phyloP scores from a whole-genome alignment of 1,284 basidiomycete genomes.

The Cryptococcus amylolentus region DNA sequence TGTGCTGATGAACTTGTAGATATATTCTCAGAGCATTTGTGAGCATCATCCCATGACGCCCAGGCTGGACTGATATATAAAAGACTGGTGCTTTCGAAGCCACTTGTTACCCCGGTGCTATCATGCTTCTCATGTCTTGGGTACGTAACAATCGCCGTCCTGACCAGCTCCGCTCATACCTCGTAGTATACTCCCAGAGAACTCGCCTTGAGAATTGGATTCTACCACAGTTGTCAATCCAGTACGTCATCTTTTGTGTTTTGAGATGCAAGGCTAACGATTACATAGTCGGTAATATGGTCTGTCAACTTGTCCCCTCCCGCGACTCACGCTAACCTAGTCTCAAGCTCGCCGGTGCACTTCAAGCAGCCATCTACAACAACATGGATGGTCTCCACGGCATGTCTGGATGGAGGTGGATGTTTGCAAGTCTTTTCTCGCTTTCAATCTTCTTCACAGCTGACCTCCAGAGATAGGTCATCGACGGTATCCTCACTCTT shows the following conservation, averaged over 20 bases:
- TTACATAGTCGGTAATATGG: slow-evolving; percentile 10
- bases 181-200: slow-evolving; percentile 31
- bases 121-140: slow-evolving; percentile 31
- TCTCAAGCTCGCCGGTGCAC: slow-evolving; percentile 19
- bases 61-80: neutral
- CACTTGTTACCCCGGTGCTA: slow-evolving; percentile 30
- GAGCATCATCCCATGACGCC: neutral
- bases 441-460: neutral
- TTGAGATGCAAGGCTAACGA: neutral
- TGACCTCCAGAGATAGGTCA: slow-evolving; percentile 41
- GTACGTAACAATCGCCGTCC: slow-evolving; percentile 2
- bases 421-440: slow-evolving; percentile 19
- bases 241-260: slow-evolving; percentile 10
- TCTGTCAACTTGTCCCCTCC: slow-evolving; percentile 2
- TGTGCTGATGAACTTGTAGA: slow-evolving; percentile 1
- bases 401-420: slow-evolving; percentile 55
- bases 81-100: slow-evolving; percentile 30
- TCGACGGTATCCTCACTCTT: slow-evolving; percentile 55
- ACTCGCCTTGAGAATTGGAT: slow-evolving; percentile 30
- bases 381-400: slow-evolving; percentile 52
- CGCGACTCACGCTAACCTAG: too few species aligned
- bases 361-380: slow-evolving; percentile 51
- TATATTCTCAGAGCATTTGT: slow-evolving; percentile 19
- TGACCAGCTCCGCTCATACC: too few species aligned
- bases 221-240: slow-evolving; percentile 36